Evolutionary conservation across 2,329 filamentous ascomycete genomes (phyloP).

Genomic region (Trichophyton equinum): DNA sequence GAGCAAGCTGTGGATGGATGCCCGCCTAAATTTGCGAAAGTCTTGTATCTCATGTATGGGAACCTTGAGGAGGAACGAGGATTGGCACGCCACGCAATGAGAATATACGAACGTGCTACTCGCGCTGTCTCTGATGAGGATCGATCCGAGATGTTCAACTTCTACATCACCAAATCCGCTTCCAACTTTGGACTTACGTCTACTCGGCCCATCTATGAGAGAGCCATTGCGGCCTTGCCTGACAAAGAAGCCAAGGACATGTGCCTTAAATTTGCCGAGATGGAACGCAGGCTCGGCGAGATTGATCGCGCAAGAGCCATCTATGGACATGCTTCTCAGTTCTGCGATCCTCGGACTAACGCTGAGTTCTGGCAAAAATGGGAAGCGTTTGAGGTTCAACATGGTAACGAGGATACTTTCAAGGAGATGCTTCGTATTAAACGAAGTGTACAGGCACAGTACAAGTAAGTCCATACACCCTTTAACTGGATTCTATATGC

Average conservation of each 20-base stretch:
- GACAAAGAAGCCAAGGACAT: slow-evolving; percentile 90
- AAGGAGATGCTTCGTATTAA: slow-evolving; percentile 99
- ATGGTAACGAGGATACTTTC: slow-evolving; percentile 98
- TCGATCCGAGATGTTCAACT: slow-evolving; percentile 94
- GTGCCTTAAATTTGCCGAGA: slow-evolving; percentile 97
- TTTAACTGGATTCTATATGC: not conserved
- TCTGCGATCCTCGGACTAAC: slow-evolving; percentile 86
- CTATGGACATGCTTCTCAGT: slow-evolving; percentile 92
- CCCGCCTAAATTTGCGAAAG: slow-evolving; percentile 89
- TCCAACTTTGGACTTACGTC: slow-evolving; percentile 96
- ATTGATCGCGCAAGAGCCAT: slow-evolving; percentile 92
- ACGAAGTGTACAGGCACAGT: slow-evolving; percentile 90
- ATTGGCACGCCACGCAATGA: slow-evolving; percentile 90
- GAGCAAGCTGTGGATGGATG: slow-evolving; percentile 94
- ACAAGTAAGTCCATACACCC: slow-evolving; percentile 50
- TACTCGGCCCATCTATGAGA: slow-evolving; percentile 89
- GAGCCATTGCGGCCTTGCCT: slow-evolving; percentile 83
- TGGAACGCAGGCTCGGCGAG: slow-evolving; percentile 82
- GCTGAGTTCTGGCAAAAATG: slow-evolving; percentile 90
- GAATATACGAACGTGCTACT: slow-evolving; percentile 95
- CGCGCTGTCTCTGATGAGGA: slow-evolving; percentile 91
- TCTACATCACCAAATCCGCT: slow-evolving; percentile 97
- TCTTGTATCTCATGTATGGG: slow-evolving; percentile 95
- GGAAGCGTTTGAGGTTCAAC: slow-evolving; percentile 94
- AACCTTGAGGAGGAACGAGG: slow-evolving; percentile 93